phyloP scores from a whole-genome alignment of 1,139 yeast species.

The Kodamaea alishanica region DNA sequence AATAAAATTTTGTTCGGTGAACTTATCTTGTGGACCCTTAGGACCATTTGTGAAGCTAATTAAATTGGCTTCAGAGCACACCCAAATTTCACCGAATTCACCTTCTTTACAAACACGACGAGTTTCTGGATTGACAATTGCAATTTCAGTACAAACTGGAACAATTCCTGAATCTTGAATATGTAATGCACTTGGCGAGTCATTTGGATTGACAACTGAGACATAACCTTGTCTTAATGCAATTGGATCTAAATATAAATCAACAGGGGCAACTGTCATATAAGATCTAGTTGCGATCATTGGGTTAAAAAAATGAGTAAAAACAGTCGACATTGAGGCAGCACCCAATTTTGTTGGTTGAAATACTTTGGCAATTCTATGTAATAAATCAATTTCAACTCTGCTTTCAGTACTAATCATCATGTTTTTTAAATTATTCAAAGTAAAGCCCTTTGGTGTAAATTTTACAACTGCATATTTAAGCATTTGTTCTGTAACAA shows the following conservation, averaged over 20 bases:
- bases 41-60: conserved; percentile 59
- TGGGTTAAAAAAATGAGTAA: conserved; percentile 78
- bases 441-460: conserved; percentile 62
- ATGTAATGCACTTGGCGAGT: conserved; percentile 64
- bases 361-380: conserved; percentile 60
- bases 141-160: conserved; percentile 89
- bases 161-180: conserved; percentile 96
- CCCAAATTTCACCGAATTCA: conserved; percentile 98
- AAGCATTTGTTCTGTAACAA: conserved; percentile 81
- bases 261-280: conserved; percentile 85
- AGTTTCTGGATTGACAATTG: conserved; percentile 94
- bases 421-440: conserved; percentile 69
- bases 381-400: conserved; percentile 61
- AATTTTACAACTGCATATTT: conserved; percentile 64
- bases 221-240: conserved; percentile 87
- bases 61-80: conserved; percentile 81
- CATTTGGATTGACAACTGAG: conserved; percentile 71
- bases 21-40: conserved; percentile 42
- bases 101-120: conserved; percentile 74
- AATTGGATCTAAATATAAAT: conserved; percentile 79
- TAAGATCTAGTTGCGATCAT: conserved; percentile 82
- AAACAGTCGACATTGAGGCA: conserved; percentile 72
- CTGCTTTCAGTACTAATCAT: conserved; percentile 80
- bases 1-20: conserved; percentile 43
- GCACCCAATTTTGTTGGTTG: conserved; percentile 63